phyloP scores from a whole-genome alignment of 169 alveolate species.

The Ichthyophthirius multifiliis region DNA sequence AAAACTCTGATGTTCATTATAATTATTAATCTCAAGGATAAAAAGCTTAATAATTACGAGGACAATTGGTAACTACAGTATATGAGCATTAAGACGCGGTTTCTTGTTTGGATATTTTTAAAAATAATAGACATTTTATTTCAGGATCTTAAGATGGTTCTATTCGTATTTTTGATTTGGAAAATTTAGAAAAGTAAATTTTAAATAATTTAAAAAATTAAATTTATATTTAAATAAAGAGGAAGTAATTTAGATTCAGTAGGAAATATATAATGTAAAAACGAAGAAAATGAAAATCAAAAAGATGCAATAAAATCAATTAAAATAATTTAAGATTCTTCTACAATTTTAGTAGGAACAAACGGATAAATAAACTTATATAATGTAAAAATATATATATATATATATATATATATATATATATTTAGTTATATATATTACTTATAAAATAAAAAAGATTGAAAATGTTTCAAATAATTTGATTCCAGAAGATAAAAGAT shows the following conservation, averaged over 20 bases:
- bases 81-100: not conserved
- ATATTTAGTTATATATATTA: not conserved
- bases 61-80: not conserved
- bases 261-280: not conserved
- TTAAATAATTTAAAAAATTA: not conserved
- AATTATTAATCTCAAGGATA: not conserved
- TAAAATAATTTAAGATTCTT: not conserved
- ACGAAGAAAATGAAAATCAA: not conserved
- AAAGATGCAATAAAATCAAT: not conserved
- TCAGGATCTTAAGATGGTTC: constrained; percentile 14
- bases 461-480: not conserved
- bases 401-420: not conserved
- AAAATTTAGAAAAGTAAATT: not conserved
- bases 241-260: not conserved
- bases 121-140: not conserved
- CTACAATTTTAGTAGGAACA: not conserved
- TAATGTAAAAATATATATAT: not conserved
- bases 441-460: not conserved
- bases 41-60: not conserved
- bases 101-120: not conserved
- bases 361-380: constrained; percentile 6
- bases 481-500: not conserved
- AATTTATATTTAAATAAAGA: not conserved
- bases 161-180: not conserved
- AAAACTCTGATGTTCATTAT: not conserved